These are phyloP conservation scores for Allium fistulosum DNA, from an alignment of 106 monocot species.

Conservation along the genomic window DNA sequence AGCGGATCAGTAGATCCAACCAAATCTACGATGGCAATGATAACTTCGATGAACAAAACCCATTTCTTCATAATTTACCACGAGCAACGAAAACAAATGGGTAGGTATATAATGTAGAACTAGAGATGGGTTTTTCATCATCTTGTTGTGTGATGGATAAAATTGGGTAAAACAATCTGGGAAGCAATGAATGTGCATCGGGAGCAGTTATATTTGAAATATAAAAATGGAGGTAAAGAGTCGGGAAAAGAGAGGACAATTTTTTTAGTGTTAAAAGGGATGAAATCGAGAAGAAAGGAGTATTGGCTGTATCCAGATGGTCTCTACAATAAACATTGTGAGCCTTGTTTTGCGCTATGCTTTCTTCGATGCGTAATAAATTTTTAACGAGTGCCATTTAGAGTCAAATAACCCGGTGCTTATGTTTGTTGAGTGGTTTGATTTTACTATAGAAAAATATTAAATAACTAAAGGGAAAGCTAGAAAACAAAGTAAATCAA, in stretches of 20 bases:
- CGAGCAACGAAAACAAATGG: neutral
- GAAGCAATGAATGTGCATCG: constrained; percentile 1
- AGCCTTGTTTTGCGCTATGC: no score
- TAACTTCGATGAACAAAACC: neutral
- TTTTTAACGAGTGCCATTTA: no score
- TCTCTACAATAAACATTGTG: no score
- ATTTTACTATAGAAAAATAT: no score
- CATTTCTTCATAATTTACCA: neutral
- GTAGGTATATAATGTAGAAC: neutral
- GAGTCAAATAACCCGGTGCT: no score
- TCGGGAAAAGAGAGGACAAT: neutral
- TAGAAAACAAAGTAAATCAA: no score
- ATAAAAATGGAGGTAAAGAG: neutral
- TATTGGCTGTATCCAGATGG: no score
- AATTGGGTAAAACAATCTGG: neutral
- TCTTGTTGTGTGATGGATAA: neutral
- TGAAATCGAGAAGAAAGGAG: no score
- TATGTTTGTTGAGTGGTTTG: no score
- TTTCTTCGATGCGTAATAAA: no score
- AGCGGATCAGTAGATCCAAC: constrained; percentile 46
- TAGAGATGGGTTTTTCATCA: neutral
- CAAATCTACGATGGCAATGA: neutral
- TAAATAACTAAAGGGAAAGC: no score
- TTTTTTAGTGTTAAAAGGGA: no score
- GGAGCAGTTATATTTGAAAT: neutral